Evolutionary conservation across 2,329 filamentous ascomycete species (phyloP), one percentile per base, ranked within the genome.

Genomic region (Sporothrix pseudoabietina): DNA sequence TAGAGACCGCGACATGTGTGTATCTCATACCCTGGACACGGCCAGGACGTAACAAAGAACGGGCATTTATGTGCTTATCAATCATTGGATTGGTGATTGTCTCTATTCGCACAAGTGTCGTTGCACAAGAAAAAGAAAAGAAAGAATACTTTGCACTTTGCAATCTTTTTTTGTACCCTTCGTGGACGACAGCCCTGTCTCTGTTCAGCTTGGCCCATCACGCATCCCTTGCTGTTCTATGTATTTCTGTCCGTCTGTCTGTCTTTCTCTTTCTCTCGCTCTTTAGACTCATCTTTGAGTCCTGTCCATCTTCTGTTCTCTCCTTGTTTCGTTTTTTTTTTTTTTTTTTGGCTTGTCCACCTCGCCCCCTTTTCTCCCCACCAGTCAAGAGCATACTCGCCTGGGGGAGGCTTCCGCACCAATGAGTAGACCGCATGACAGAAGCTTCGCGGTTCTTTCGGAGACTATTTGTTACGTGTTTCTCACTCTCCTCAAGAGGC

Each of bases 121-220:
- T 41, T 22, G 35, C 59, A 44, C 32, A 63, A 63, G 35, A 41
- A 61, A 41, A 63, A 63, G 35, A 41, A 22, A 63, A 63, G 35
- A 63, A 41, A 22, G 22, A 22, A 41, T 41, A 41, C 32, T 9
- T 2, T n/a, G 57, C 32, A 26, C 26, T n/a, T 8, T 52, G 49
- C 49, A 8, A 14, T 39, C n/a, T 16, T 63, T 6, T 41, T 39
- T 39, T 22, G 59, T 63, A 14, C 59, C 59, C 59, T 63, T 32
- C 35, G 22, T 44, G 39, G 39, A 3, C 39, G 39, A 26, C 7
- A 41, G 59, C 32, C 32, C n/a, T 63, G 59, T 63, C 35, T 63
- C 59, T 22, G 57, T n/a, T 61, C 35, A 63, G 59, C 59, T 41
- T 63, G 59, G 22, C 35, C 35, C 35, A 19, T n/a, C 57, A 39